Evolutionary conservation across 805 yeast species (phyloP).

Genomic region (Candida ipomoeae): DNA sequence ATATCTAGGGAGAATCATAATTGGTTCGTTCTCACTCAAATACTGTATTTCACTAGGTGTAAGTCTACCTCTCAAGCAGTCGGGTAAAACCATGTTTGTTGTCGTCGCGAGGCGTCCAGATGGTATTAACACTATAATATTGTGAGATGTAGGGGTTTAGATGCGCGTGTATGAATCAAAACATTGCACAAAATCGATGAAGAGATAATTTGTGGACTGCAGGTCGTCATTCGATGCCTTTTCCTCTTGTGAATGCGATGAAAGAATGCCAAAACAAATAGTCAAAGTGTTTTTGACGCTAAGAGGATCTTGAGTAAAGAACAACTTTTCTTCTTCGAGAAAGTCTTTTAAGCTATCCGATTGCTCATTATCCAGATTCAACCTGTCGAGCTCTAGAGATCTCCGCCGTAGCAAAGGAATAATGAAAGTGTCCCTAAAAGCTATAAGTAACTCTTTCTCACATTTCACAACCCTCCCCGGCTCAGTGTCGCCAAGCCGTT

Average conservation of each 20-base stretch:
- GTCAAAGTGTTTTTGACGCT: background rate
- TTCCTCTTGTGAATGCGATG: constrained; percentile 5
- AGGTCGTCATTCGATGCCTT: constrained; percentile 4
- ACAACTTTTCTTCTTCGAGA: constrained; percentile 1
- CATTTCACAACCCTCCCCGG: constrained; percentile 2
- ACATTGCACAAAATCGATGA: constrained; percentile 5
- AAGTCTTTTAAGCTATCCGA: background rate
- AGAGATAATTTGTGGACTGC: constrained; percentile 7
- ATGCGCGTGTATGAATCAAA: constrained; percentile 7
- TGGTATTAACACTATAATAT: background rate
- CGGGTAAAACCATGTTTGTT: constrained; percentile 15
- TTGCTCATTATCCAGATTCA: background rate
- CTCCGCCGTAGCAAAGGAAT: constrained; percentile 9
- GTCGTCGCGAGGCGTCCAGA: background rate
- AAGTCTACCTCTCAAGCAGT: constrained; percentile 36
- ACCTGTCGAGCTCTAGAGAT: background rate
- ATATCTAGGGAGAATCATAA: constrained; percentile 77
- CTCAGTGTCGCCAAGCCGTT: background rate
- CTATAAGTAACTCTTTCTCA: constrained; percentile 7
- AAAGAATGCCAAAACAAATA: constrained; percentile 9
- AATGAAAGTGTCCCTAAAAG: constrained; percentile 6
- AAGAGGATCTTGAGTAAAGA: constrained; percentile 3
- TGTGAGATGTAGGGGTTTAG: background rate
- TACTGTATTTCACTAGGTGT: constrained; percentile 78
- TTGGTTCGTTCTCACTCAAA: constrained; percentile 73